Percentiles rank a stretch among this genome's conserved stretches.
phyloP scores from a whole-genome alignment of 2,329 filamentous ascomycete genomes.

The Lithohypha guttulata region DNA sequence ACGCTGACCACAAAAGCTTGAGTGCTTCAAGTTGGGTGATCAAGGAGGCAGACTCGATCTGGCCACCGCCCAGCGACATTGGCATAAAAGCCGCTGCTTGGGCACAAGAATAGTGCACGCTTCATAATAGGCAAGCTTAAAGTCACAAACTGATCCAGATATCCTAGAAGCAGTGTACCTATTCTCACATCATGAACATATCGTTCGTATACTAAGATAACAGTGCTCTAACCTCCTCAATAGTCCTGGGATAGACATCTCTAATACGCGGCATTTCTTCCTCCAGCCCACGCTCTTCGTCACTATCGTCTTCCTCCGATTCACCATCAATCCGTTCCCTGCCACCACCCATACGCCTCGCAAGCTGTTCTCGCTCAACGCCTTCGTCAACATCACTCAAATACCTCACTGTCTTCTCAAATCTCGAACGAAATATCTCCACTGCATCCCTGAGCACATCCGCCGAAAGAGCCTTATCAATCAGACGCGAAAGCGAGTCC shows the following conservation, averaged over 20 bases:
- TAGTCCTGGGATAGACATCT: conserved; percentile 52
- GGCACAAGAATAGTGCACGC: too few relatives aligned
- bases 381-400: conserved; percentile 49
- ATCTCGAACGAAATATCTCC: conserved; percentile 73
- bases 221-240: conserved; percentile 53
- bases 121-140: too few relatives aligned
- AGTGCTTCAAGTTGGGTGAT: too few relatives aligned
- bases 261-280: conserved; percentile 38
- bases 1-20: too few relatives aligned
- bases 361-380: conserved; percentile 19
- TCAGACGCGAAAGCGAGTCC: conserved; percentile 64
- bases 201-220: conserved; percentile 25
- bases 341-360: conserved; percentile 4
- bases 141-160: not conserved
- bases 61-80: too few relatives aligned
- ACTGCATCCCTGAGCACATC: conserved; percentile 74
- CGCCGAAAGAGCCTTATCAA: conserved; percentile 60
- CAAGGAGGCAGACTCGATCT: too few relatives aligned
- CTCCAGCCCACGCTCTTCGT: conserved; percentile 16
- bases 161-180: not conserved
- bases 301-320: conserved; percentile 28
- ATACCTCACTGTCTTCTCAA: conserved; percentile 57
- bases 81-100: too few relatives aligned
- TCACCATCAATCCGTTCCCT: conserved; percentile 24
- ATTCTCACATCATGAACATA: not conserved